Base-by-base conservation (phyloP, 2,329 filamentous ascomycete species). In the Colletotrichum spinosum region DNA sequence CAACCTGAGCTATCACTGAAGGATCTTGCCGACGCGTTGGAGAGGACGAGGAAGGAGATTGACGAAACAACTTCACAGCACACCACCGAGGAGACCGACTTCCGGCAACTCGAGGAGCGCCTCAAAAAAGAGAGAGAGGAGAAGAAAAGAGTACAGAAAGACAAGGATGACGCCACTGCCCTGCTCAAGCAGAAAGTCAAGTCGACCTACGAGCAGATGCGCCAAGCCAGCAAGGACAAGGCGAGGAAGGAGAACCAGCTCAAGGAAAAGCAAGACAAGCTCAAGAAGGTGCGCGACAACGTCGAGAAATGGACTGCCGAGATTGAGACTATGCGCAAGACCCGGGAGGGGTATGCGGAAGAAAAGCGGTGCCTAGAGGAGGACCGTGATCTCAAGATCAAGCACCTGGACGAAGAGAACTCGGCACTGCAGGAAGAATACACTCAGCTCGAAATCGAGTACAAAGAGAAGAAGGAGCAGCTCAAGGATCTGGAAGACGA, bases 151-250 rank as follows among this genome's bases (percentile, higher is more conserved):
- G 85, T 90, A 17, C 83, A 96, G 58, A 96, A 92, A 75, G 93
- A 97, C 73, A 97, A 97, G 76, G 95, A 98, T 69, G 93, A 97
- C 72, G 92, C 90, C 55, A 97, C 93, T 53, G 90, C 92, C 49
- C 93, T 94, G 73, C 79, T 97, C 58, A 93, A 92, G 72, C 91
- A 91, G 68, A 90, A 95, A 73, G 90, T 97, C 57, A 90, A 92
- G 56, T 88, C 87, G 50, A 88, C 94, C 6, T 93, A 97, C 76
- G 89, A 93, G 57, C 85, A 92, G 69, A 97, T 97, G 81, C 89
- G 93, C 52, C 86, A 89, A 5, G 91, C 92, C 1, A 91, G 97
- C 74, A 92, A 91, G 68, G 90, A 92, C 66, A 92, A 91, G 70
- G 84, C 87, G 1, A 92, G 94, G 73, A 92, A 92, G 73, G 93